Conservation (phyloP, 768 basidiomycete genomes). For the Tulasnella calospora region DNA sequence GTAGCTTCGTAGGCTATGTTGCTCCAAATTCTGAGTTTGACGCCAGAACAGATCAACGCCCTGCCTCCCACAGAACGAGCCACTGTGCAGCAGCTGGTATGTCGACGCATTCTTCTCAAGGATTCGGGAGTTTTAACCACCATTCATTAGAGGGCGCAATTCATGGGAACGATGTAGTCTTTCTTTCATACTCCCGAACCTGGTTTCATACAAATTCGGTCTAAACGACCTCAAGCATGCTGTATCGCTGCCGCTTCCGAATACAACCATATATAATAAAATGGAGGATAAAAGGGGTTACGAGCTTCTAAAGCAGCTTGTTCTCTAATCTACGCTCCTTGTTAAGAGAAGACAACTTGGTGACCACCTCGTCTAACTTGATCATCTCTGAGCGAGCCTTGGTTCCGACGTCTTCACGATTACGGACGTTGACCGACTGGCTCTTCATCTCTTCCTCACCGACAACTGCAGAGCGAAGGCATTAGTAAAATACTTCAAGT, state of each 20-base stretch:
- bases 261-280: slow-evolving; percentile 4
- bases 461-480: slow-evolving; percentile 58
- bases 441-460: slow-evolving; percentile 86
- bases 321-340: slow-evolving; percentile 50
- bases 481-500: not conserved
- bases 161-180: slow-evolving; percentile 11
- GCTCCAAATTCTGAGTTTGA: slow-evolving; percentile 77
- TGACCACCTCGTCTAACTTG: slow-evolving; percentile 61
- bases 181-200: not conserved
- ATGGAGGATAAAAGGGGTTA: not conserved
- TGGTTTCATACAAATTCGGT: not conserved
- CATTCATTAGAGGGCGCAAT: slow-evolving; percentile 17
- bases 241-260: not conserved
- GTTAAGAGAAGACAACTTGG: slow-evolving; percentile 72
- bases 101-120: slow-evolving; percentile 29
- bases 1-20: slow-evolving; percentile 60
- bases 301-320: slow-evolving; percentile 30
- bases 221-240: not conserved
- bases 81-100: slow-evolving; percentile 74
- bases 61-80: slow-evolving; percentile 72
- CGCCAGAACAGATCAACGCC: slow-evolving; percentile 75
- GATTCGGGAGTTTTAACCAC: not conserved
- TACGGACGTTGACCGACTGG: slow-evolving; percentile 89
- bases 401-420: slow-evolving; percentile 86
- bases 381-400: slow-evolving; percentile 73